Evolutionary conservation across 2,329 filamentous ascomycete species (phyloP).

Genomic region (Claviceps fusiformis): DNA sequence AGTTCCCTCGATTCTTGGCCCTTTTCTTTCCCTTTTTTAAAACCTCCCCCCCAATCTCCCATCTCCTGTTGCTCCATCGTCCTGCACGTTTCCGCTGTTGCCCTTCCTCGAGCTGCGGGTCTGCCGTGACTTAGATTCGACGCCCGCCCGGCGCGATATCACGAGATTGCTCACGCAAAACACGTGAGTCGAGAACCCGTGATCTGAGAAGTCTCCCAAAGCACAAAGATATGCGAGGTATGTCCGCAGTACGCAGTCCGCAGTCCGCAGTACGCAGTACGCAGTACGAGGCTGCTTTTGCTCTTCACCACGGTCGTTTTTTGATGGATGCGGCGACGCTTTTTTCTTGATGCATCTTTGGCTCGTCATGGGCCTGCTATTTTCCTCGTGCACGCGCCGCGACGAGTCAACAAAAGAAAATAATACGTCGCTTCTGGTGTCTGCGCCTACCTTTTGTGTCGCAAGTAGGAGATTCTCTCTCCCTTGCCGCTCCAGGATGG

Average conservation of each 20-base stretch:
- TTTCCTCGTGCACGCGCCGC: not conserved
- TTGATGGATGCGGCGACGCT: constrained; percentile 5
- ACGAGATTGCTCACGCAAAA: constrained; percentile 33
- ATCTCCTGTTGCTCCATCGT: not conserved
- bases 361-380: not conserved
- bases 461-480: not conserved
- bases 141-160: constrained; percentile 26
- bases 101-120: constrained; percentile 7
- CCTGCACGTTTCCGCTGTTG: constrained; percentile 1
- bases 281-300: too few relatives aligned
- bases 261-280: constrained; percentile 10
- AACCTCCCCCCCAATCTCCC: constrained; percentile 1
- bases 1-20: constrained; percentile 3
- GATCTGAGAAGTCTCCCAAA: constrained; percentile 24
- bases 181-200: constrained; percentile 33
- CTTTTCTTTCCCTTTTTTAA: constrained; percentile 4
- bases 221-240: constrained; percentile 35
- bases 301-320: not conserved
- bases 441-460: not conserved
- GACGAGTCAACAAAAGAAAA: not conserved
- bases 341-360: not conserved
- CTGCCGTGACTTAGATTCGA: constrained; percentile 18
- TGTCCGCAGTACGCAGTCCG: constrained; percentile 16
- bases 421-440: not conserved
- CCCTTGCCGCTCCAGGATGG: not conserved